A percentile compares a stretch with the other conserved stretches of the same genome.
Evolutionary conservation across 768 basidiomycete species (phyloP).

Genomic region (Naganishia friedmannii): DNA sequence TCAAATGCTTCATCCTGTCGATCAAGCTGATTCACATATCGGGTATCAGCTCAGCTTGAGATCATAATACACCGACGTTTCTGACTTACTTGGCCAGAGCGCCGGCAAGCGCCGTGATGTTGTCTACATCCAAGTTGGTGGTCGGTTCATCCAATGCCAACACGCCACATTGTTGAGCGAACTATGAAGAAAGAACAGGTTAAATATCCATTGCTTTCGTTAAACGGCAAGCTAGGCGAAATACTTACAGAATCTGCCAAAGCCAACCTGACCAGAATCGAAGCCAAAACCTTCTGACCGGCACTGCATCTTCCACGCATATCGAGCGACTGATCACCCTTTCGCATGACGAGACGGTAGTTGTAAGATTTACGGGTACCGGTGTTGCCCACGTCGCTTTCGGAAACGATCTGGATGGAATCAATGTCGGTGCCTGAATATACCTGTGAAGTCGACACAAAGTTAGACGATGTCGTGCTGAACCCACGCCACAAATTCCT

Average conservation of each 20-base stretch:
- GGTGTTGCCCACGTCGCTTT: slow-evolving; percentile 74
- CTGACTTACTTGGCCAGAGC: slow-evolving; percentile 83
- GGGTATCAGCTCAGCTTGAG: slow-evolving; percentile 1
- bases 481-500: slow-evolving; percentile 62
- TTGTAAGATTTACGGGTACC: slow-evolving; percentile 86
- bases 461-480: slow-evolving; percentile 16
- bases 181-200: background rate
- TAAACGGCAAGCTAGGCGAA: no score
- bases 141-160: slow-evolving; percentile 97
- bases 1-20: slow-evolving; percentile 79
- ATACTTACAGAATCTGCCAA: slow-evolving; percentile 89
- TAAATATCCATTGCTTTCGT: background rate
- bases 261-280: slow-evolving; percentile 94
- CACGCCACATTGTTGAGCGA: slow-evolving; percentile 67
- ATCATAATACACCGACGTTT: no score
- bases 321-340: slow-evolving; percentile 90
- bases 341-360: slow-evolving; percentile 66
- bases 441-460: slow-evolving; percentile 9
- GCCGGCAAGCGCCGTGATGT: slow-evolving; percentile 87
- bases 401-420: slow-evolving; percentile 90
- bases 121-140: slow-evolving; percentile 91
- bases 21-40: slow-evolving; percentile 68
- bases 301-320: slow-evolving; percentile 99
- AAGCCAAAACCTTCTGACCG: slow-evolving; percentile 89
- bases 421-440: slow-evolving; percentile 68